Evolutionary conservation across 768 basidiomycete species (phyloP), one percentile per base, ranked within the genome.

Genomic region (Hypholoma sublateritium): DNA sequence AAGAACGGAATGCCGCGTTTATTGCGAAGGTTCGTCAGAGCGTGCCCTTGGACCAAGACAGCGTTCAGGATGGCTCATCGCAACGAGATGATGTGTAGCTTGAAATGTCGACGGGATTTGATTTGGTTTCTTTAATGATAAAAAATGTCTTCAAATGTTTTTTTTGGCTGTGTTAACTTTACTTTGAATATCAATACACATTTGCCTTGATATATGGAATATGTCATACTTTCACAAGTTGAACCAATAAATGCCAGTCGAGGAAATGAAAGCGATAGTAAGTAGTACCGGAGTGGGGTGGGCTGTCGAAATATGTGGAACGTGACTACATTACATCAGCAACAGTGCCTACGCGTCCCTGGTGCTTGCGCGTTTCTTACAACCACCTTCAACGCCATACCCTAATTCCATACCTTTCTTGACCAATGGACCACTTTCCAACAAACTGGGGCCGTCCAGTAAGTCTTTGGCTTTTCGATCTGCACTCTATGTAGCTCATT

Each of bases 391-490:
- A 13, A 55, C 44, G 25, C 28, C 28, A 32, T 42, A 36, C 43
- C 50, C 49, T 56, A 61, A 41, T 54, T 37, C 50, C 24, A 17
- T 39, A 52, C 42, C 13, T 16, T 42, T 19, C 50, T 50, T 49
- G 12, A 59, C 50, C 37, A 56, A 91, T 92, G 90, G 89, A 92
- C 69, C 91, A 92, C 70, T 89, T 89, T 72, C 88, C 91, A 35
- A 85, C 85, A 34, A 89, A 86, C 77, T 92, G 90, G 90, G 91
- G 90, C 35, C 79, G 86, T 45, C 89, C 88, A 47, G 89, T 89
- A 68, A 64, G 88, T 72, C 41, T 25, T 17, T 12, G 16, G 0
- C n/a, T 24, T 42, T 7, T 24, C 9, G 14, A 9, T 35, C 16
- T 11, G 16, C 34, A 35, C 9, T 8, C 5, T 22, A 32, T 21